A percentile compares a stretch with the other conserved stretches of the same genome.
phyloP scores from a whole-genome alignment of 345 rosid genomes.

The Brassica cretica region DNA sequence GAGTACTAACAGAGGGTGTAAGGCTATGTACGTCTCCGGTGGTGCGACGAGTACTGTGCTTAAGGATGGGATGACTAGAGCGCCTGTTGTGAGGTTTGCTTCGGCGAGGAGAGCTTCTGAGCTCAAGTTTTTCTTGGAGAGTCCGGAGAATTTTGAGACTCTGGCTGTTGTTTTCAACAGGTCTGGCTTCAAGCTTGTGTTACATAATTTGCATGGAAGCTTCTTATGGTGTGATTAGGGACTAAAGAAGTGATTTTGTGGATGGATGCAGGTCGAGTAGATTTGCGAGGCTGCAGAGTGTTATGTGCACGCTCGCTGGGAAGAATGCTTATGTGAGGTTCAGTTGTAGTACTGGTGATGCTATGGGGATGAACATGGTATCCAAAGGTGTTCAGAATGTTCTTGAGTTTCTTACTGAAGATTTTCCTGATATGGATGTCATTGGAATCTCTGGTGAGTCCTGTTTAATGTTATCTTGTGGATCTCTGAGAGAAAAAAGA shows the following conservation, averaged over 20 bases:
- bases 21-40: slow-evolving; percentile 71
- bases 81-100: slow-evolving; percentile 73
- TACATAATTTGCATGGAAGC: not conserved
- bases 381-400: slow-evolving; percentile 94
- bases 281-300: slow-evolving; percentile 65
- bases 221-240: not conserved
- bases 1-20: slow-evolving; percentile 94
- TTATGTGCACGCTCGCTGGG: slow-evolving; percentile 67
- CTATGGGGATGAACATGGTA: slow-evolving; percentile 99
- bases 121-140: slow-evolving; percentile 79
- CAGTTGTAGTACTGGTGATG: slow-evolving; percentile 86
- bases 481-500: not conserved
- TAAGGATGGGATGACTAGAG: slow-evolving; percentile 82
- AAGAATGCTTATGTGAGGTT: slow-evolving; percentile 81
- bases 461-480: not conserved
- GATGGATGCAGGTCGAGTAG: slow-evolving; percentile 65
- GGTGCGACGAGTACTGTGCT: slow-evolving; percentile 67
- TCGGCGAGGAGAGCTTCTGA: slow-evolving; percentile 64
- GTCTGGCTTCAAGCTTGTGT: slow-evolving; percentile 27
- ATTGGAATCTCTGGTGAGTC: slow-evolving; percentile 72
- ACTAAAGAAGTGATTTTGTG: not conserved
- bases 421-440: slow-evolving; percentile 88
- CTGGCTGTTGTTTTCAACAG: slow-evolving; percentile 70
- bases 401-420: slow-evolving; percentile 67
- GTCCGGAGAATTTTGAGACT: slow-evolving; percentile 64